Percentiles rank a stretch among this genome's conserved stretches.
These are phyloP conservation scores for Saccharomycopsis javanensis DNA, from an alignment of 805 yeast species.

Conservation along the genomic window DNA sequence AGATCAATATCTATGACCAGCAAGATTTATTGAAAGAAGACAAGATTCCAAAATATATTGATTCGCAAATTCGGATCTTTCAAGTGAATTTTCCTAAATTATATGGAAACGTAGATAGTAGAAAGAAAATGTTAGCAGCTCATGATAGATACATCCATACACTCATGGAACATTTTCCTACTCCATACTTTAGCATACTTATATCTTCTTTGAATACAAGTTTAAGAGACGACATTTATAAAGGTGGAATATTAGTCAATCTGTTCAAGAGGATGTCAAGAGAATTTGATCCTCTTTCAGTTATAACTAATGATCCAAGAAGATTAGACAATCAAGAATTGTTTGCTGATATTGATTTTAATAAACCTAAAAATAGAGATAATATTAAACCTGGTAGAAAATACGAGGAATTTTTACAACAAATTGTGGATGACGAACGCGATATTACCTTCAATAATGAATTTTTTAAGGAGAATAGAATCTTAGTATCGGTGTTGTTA, in stretches of 20 bases:
- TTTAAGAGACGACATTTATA: slow-evolving; percentile 20
- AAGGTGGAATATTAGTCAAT: slow-evolving; percentile 14
- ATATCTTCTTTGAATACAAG: slow-evolving; percentile 36
- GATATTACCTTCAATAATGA: slow-evolving; percentile 33
- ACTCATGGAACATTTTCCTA: slow-evolving; percentile 58
- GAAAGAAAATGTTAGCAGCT: slow-evolving; percentile 28
- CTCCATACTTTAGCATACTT: slow-evolving; percentile 59
- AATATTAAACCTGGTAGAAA: slow-evolving; percentile 16
- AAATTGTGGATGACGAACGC: slow-evolving; percentile 34
- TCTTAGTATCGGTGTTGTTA: slow-evolving; percentile 32
- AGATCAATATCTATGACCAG: slow-evolving; percentile 45
- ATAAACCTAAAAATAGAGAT: slow-evolving; percentile 41
- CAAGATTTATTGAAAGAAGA: slow-evolving; percentile 32
- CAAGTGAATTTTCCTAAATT: slow-evolving; percentile 47
- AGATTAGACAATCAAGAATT: slow-evolving; percentile 28
- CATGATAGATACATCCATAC: slow-evolving; percentile 42
- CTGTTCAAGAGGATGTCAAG: slow-evolving; percentile 26
- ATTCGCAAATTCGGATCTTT: slow-evolving; percentile 53
- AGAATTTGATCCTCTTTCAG: slow-evolving; percentile 23
- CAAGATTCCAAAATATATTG: slow-evolving; percentile 46
- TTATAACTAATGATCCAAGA: slow-evolving; percentile 26
- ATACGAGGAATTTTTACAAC: slow-evolving; percentile 42
- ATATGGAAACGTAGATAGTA: slow-evolving; percentile 18
- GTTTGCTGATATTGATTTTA: slow-evolving; percentile 41
- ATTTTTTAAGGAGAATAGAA: slow-evolving; percentile 42